Base-by-base conservation (phyloP, 352 stramenopile genomes). In the Phytophthora palmivora region DNA sequence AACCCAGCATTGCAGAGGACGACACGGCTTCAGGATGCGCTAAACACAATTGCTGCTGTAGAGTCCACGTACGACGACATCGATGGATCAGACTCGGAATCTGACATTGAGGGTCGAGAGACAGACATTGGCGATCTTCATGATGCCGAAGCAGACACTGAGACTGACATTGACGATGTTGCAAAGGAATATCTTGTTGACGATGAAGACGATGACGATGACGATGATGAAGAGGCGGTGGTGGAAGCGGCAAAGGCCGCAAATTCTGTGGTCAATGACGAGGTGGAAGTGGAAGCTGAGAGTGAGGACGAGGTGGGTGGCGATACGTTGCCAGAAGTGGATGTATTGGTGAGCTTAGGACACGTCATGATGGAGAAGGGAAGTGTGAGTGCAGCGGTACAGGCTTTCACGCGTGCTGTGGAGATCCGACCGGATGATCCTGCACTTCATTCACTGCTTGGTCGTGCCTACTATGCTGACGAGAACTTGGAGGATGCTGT, bases 341-440 rank as follows among this genome's bases (percentile, higher is more conserved):
- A 92, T 53, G 87, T 94, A 44, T 72, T 95, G 22, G 79, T 94
- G 59, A 93, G 81, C 39, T 69, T 95, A 15, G 87, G 87, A 1
- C 63, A 91, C 22, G 80, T 87, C 28, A 91, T 95, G 84, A 83
- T 94, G 63, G 82, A 92, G 62, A 92, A 93, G 46, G 87, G 87
- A 16, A 89, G 82, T 47, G 70, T 74, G 33, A 92, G 78, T 43
- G 87, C 80, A 1, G 87, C 87, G 8, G 85, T 92, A 28, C 83
- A 92, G 57, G 87, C 87, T 19, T 95, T 95, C 56, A 77, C 84
- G 33, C 87, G 85, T n/a, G 87, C 87, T 0, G 81, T 91, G 8
- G 87, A 95, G 67, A 91, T 95, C 49, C 82, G 85, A 44, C 85
- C 85, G 10, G 77, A 88, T 16, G 79, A 89, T 37, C 78, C 78